Conservation (phyloP, 345 rosid species). For the Boechera stricta region DNA sequence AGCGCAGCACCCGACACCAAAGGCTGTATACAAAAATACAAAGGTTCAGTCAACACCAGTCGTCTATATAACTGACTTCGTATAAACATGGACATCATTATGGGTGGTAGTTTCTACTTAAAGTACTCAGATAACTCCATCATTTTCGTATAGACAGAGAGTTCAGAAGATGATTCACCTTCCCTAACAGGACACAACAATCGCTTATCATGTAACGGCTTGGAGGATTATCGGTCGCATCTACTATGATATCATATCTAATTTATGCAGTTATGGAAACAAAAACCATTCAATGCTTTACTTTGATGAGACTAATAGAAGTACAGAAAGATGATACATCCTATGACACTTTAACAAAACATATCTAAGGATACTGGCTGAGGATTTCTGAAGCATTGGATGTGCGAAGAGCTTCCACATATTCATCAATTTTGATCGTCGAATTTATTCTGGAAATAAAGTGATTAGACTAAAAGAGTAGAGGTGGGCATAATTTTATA, state of each 20-base stretch:
- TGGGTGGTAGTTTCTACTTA: background rate
- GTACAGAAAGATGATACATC: conserved; percentile 9
- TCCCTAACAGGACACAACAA: conserved; percentile 90
- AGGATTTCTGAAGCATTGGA: conserved; percentile 90
- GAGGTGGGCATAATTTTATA: background rate
- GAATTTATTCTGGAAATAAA: conserved; percentile 71
- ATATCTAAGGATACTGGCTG: conserved; percentile 78
- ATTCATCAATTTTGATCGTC: conserved; percentile 67
- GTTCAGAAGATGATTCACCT: conserved; percentile 57
- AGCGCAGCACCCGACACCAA: conserved; percentile 98
- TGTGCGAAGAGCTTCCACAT: conserved; percentile 79
- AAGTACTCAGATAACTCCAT: conserved; percentile 2
- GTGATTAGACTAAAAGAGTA: background rate
- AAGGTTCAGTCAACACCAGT: background rate
- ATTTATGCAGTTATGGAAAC: conserved; percentile 51
- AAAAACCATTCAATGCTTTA: conserved; percentile 8
- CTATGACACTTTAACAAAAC: background rate
- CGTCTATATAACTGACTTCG: conserved; percentile 3
- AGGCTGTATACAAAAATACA: conserved; percentile 60
- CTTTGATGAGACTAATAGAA: conserved; percentile 15
- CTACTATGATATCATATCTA: conserved; percentile 86
- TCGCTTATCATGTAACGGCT: conserved; percentile 98
- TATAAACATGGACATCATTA: conserved; percentile 2
- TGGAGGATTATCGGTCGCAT: conserved; percentile 96
- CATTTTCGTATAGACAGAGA: conserved; percentile 6